A percentile compares a stretch with the other conserved stretches of the same genome.
These are phyloP conservation scores for Sphagnum fallax DNA, from an alignment of 228 moss, liverwort and hornwort species.

Conservation along the genomic window DNA sequence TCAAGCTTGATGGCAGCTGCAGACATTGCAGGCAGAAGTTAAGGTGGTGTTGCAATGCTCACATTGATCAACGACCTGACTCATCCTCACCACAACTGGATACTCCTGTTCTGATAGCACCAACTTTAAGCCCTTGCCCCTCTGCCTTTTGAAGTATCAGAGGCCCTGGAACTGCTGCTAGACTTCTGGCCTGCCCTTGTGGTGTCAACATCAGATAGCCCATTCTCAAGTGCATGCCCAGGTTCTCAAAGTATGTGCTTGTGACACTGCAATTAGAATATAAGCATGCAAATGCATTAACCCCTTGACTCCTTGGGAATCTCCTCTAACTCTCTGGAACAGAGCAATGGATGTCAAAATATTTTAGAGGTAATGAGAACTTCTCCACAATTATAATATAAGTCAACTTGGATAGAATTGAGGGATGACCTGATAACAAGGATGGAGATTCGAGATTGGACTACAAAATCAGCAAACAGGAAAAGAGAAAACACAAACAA, in stretches of 20 bases:
- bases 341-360: too few relatives aligned
- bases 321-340: too few relatives aligned
- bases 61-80: conserved; percentile 49
- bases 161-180: conserved; percentile 72
- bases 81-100: conserved; percentile 50
- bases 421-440: too few relatives aligned
- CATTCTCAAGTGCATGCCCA: conserved; percentile 82
- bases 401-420: too few relatives aligned
- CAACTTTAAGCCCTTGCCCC: conserved; percentile 33
- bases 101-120: conserved; percentile 31
- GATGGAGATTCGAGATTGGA: too few relatives aligned
- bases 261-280: conserved; percentile 53
- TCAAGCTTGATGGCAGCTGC: conserved; percentile 48
- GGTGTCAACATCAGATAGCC: conserved; percentile 77
- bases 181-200: conserved; percentile 55
- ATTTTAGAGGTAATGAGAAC: too few relatives aligned
- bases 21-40: conserved; percentile 44
- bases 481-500: too few relatives aligned
- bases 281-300: neutral
- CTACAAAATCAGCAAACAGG: too few relatives aligned
- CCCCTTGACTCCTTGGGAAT: neutral
- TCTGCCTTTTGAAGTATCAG: conserved; percentile 55
- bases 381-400: too few relatives aligned
- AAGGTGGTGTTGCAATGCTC: conserved; percentile 56
- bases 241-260: conserved; percentile 90